Conservation (phyloP, 225 moss, liverwort and hornwort genomes). For the Marchantia paleacea region DNA sequence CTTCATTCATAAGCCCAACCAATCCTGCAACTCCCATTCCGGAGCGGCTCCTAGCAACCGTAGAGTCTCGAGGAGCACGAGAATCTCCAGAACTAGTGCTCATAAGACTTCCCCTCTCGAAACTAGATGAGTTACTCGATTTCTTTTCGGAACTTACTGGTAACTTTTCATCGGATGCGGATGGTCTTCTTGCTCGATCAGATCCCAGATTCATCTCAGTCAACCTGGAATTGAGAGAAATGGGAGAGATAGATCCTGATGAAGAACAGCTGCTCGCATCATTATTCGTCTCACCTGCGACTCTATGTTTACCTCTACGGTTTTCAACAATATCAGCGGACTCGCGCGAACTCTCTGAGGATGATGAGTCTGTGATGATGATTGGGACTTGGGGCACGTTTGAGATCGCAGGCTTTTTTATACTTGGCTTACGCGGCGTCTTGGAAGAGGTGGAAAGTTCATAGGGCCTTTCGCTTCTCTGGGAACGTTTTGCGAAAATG, state of each 20-base stretch:
- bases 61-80: conserved; percentile 15
- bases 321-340: conserved; percentile 23
- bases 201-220: conserved; percentile 42
- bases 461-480: conserved; percentile 23
- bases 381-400: conserved; percentile 20
- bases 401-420: conserved; percentile 9
- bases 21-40: conserved; percentile 45
- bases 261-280: conserved; percentile 47
- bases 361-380: conserved; percentile 35
- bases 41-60: conserved; percentile 19
- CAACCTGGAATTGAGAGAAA: conserved; percentile 45
- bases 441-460: conserved; percentile 3
- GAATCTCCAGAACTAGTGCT: conserved; percentile 18
- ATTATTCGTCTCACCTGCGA: conserved; percentile 14
- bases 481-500: conserved; percentile 3
- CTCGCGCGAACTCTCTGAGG: conserved; percentile 44
- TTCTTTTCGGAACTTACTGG: conserved; percentile 13
- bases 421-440: conserved; percentile 8
- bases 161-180: conserved; percentile 13
- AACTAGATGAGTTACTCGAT: conserved; percentile 23
- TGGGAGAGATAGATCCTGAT: conserved; percentile 45
- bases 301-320: conserved; percentile 7
- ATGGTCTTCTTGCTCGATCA: conserved; percentile 22
- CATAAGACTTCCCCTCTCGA: conserved; percentile 18
- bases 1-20: conserved; percentile 61